A percentile compares a stretch with the other conserved stretches of the same genome.
These are phyloP conservation scores for Rhynchosporium agropyri DNA, from an alignment of 2,329 filamentous ascomycete genomes.

Conservation along the genomic window DNA sequence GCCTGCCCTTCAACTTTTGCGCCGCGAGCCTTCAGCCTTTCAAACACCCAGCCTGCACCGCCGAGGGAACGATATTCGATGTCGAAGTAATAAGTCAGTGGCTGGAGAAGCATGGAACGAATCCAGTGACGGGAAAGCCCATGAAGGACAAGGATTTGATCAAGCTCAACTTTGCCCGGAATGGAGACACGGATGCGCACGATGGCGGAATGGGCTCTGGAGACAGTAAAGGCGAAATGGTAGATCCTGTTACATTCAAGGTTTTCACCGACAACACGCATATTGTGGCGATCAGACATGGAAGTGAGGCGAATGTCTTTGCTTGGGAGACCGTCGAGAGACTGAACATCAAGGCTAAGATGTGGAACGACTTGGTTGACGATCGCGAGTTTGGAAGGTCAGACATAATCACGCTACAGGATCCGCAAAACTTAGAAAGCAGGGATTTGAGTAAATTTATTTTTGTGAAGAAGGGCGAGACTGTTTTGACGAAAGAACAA, in stretches of 20 bases:
- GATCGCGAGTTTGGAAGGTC: conserved; percentile 84
- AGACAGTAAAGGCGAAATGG: conserved; percentile 73
- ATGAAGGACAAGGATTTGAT: conserved; percentile 83
- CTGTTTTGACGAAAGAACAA: conserved; percentile 69
- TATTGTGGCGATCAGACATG: conserved; percentile 81
- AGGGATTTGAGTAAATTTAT: conserved; percentile 87
- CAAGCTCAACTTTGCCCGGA: conserved; percentile 88
- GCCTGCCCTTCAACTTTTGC: conserved; percentile 97
- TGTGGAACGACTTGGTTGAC: conserved; percentile 89
- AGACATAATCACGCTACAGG: conserved; percentile 95
- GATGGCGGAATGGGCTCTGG: conserved; percentile 51
- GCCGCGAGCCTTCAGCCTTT: conserved; percentile 95
- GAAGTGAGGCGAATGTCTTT: conserved; percentile 90
- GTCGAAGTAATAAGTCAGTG: conserved; percentile 91
- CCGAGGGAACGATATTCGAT: conserved; percentile 88
- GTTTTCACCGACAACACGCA: conserved; percentile 98
- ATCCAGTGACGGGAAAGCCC: conserved; percentile 81
- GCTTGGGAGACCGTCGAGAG: conserved; percentile 93
- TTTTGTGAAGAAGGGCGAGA: conserved; percentile 80
- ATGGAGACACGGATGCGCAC: conserved; percentile 67
- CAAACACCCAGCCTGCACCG: conserved; percentile 89
- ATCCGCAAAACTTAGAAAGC: conserved; percentile 85
- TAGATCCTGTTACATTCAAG: conserved; percentile 97
- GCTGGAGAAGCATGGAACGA: conserved; percentile 92
- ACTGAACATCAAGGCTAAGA: conserved; percentile 95